These are phyloP conservation scores for Camelina sativa DNA, from an alignment of 345 rosid species.

Conservation along the genomic window DNA sequence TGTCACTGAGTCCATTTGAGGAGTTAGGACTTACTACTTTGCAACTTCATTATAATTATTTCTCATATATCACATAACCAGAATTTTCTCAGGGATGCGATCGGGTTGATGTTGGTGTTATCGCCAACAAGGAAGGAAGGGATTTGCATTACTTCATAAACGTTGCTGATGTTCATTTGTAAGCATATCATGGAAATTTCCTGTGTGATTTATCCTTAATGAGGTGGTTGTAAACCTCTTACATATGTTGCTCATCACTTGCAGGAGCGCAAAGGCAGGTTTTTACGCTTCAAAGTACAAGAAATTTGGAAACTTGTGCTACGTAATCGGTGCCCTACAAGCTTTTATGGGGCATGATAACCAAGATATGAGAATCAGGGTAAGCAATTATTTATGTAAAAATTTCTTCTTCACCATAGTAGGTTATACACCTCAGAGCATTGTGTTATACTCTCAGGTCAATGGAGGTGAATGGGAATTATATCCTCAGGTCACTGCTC, in stretches of 20 bases:
- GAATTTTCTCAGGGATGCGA: slow-evolving; percentile 64
- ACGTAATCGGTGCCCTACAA: slow-evolving; percentile 85
- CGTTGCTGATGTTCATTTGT: slow-evolving; percentile 98
- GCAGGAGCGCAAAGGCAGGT: slow-evolving; percentile 98
- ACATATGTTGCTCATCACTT: slow-evolving; percentile 35
- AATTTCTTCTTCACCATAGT: neutral
- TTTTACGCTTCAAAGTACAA: slow-evolving; percentile 90
- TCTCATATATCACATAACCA: slow-evolving; percentile 21
- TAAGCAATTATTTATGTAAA: slow-evolving; percentile 27
- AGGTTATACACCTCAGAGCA: slow-evolving; percentile 23
- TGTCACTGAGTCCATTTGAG: slow-evolving; percentile 23
- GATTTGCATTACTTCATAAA: slow-evolving; percentile 82
- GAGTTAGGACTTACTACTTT: neutral
- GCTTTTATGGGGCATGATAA: slow-evolving; percentile 85
- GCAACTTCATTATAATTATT: no score
- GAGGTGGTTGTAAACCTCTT: slow-evolving; percentile 28
- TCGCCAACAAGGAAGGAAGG: slow-evolving; percentile 51
- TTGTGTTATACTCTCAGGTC: slow-evolving; percentile 50
- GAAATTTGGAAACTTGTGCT: slow-evolving; percentile 83
- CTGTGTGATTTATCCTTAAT: slow-evolving; percentile 3
- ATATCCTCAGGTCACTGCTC: slow-evolving; percentile 78
- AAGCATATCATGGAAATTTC: slow-evolving; percentile 47
- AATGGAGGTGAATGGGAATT: slow-evolving; percentile 86
- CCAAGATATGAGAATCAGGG: slow-evolving; percentile 82
- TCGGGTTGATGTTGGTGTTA: slow-evolving; percentile 78